phyloP scores from a whole-genome alignment of 169 alveolate genomes.

The Eimeria praecox region DNA sequence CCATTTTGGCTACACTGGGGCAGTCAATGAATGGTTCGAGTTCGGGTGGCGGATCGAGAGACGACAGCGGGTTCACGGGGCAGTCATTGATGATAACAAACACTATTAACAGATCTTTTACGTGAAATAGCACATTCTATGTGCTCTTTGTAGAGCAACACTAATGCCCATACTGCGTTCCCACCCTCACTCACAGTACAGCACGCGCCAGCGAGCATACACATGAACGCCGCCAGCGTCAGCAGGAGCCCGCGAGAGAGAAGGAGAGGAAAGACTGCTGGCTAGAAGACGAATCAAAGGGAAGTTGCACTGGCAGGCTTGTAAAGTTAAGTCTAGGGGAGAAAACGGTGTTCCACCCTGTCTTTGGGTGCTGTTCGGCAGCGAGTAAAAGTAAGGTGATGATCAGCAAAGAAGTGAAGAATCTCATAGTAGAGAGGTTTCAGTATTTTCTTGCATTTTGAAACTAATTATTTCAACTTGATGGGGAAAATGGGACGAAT shows the following conservation, averaged over 20 bases:
- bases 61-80: background rate
- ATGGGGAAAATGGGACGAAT: background rate
- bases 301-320: background rate
- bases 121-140: background rate
- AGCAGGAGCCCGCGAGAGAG: background rate
- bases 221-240: background rate
- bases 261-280: background rate
- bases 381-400: background rate
- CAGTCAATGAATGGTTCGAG: background rate
- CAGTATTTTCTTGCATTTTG: background rate
- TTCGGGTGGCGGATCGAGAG: background rate
- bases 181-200: background rate
- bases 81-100: background rate
- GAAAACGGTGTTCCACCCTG: background rate
- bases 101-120: background rate
- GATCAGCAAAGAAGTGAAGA: background rate
- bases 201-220: background rate
- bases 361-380: background rate
- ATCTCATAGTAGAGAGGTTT: background rate
- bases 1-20: slow-evolving; percentile 1
- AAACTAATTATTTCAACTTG: background rate
- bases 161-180: background rate
- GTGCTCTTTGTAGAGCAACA: background rate
- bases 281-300: background rate
- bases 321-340: background rate